phyloP scores from a whole-genome alignment of 129 eudicot species.

The Erigeron canadensis region DNA sequence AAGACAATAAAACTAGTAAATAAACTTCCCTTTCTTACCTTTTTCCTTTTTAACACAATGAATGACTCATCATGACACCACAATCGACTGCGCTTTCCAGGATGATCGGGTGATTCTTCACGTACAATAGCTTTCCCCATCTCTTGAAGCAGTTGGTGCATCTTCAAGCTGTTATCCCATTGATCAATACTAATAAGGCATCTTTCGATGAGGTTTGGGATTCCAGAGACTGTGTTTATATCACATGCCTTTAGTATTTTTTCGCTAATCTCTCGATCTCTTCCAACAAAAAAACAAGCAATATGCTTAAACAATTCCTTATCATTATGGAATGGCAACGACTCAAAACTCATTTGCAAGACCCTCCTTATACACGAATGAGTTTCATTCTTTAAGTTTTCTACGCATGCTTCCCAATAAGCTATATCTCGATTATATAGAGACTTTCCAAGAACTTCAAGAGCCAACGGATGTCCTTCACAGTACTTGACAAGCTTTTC shows the following conservation, averaged over 20 bases:
- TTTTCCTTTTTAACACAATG: background rate
- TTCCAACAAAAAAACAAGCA: slow-evolving; percentile 7
- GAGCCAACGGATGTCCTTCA: slow-evolving; percentile 1
- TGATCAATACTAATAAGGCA: background rate
- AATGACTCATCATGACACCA: slow-evolving; percentile 16
- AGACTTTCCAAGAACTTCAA: background rate
- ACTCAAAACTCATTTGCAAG: background rate
- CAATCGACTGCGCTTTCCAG: slow-evolving; percentile 8
- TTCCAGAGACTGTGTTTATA: background rate
- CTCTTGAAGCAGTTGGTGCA: slow-evolving; percentile 14
- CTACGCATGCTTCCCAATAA: background rate
- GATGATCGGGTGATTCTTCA: slow-evolving; percentile 8
- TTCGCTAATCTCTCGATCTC: background rate
- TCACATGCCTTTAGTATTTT: background rate
- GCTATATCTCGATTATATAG: background rate
- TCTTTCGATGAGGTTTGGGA: background rate
- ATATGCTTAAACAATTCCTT: background rate
- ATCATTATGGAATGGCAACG: background rate
- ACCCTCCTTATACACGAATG: background rate
- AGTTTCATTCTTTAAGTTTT: background rate
- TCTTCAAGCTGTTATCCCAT: background rate
- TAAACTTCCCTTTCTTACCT: background rate
- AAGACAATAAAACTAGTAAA: too few relatives aligned
- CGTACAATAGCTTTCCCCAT: slow-evolving; percentile 18
- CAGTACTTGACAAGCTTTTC: background rate